These are phyloP conservation scores for Symbiodinium natans DNA, from an alignment of 73 alveolate genomes.

Conservation along the genomic window DNA sequence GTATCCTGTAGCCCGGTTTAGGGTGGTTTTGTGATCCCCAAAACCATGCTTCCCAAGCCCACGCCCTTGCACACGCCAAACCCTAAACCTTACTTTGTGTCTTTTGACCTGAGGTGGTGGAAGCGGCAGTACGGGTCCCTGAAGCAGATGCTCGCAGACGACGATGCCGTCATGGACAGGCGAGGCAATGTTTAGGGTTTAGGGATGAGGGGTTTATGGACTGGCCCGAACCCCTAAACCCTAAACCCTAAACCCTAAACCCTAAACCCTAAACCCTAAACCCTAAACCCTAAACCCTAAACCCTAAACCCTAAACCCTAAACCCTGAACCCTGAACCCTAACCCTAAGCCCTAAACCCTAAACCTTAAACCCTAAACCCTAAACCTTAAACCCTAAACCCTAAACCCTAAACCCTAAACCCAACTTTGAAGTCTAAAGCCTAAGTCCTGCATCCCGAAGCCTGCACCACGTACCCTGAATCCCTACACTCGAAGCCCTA, in stretches of 20 bases:
- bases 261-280: no score
- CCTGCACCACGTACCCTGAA: not conserved
- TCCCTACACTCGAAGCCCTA: not conserved
- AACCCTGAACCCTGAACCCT: not conserved
- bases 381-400: no score
- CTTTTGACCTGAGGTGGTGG: slow-evolving; percentile 53
- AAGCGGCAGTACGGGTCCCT: not conserved
- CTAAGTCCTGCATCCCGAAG: not conserved
- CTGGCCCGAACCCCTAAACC: no score
- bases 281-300: no score
- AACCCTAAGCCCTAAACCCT: not conserved
- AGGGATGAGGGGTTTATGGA: no score
- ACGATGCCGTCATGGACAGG: slow-evolving; percentile 84
- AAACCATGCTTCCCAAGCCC: no score
- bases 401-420: no score
- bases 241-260: no score
- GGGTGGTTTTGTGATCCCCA: no score
- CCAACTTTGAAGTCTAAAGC: not conserved
- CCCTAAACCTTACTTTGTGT: no score
- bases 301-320: not conserved
- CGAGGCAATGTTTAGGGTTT: not conserved
- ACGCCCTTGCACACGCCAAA: no score
- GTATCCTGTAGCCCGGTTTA: no score
- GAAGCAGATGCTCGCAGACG: slow-evolving; percentile 57
- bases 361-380: not conserved